These are phyloP conservation scores for Hypoxylon sp. DNA, from an alignment of 2,329 filamentous ascomycete genomes.

Conservation along the genomic window DNA sequence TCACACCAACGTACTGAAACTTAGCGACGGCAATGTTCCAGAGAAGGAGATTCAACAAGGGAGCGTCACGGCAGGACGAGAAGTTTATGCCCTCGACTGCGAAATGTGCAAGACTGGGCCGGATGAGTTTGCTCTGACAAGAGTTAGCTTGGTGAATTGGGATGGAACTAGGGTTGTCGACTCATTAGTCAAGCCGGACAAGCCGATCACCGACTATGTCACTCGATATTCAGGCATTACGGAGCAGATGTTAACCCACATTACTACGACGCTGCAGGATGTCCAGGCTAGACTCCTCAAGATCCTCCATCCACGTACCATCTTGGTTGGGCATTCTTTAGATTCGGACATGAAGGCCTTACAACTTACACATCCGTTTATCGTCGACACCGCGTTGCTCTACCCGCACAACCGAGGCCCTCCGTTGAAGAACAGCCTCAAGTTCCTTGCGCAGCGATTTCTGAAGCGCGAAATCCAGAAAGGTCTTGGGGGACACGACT, in stretches of 20 bases:
- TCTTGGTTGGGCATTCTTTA: slow-evolving; percentile 82
- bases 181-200: slow-evolving; percentile 88
- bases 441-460: slow-evolving; percentile 88
- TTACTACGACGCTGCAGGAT: slow-evolving; percentile 84
- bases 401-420: slow-evolving; percentile 91
- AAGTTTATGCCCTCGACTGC: slow-evolving; percentile 86
- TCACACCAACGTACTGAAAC: slow-evolving; percentile 72
- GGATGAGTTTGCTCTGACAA: slow-evolving; percentile 81
- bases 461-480: slow-evolving; percentile 89
- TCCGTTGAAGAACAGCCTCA: slow-evolving; percentile 88
- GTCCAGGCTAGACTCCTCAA: slow-evolving; percentile 80
- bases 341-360: slow-evolving; percentile 86
- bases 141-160: slow-evolving; percentile 89
- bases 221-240: slow-evolving; percentile 95
- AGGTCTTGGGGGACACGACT: slow-evolving; percentile 80
- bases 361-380: slow-evolving; percentile 87
- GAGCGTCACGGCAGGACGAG: slow-evolving; percentile 82
- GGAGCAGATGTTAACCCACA: slow-evolving; percentile 77
- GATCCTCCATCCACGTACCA: slow-evolving; percentile 74
- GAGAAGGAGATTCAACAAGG: slow-evolving; percentile 78
- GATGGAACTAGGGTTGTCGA: slow-evolving; percentile 83
- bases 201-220: slow-evolving; percentile 90
- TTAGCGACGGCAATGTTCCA: slow-evolving; percentile 73
- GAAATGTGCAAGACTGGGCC: slow-evolving; percentile 95
- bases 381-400: slow-evolving; percentile 89